phyloP scores from a whole-genome alignment of 352 stramenopile species.

The Pythium periplocum region DNA sequence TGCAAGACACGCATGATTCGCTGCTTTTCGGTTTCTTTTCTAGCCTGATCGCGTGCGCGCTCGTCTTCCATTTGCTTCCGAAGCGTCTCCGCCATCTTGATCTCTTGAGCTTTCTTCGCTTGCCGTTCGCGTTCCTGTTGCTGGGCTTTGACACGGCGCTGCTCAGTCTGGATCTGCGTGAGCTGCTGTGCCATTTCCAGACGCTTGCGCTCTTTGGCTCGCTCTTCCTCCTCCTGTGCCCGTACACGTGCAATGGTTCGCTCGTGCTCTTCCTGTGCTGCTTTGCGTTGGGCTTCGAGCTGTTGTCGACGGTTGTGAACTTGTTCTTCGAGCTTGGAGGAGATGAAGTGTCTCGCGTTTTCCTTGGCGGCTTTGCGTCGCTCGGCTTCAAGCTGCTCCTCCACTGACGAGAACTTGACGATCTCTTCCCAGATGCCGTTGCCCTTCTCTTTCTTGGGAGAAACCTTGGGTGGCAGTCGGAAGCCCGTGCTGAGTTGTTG shows the following conservation, averaged over 20 bases:
- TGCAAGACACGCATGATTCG: conserved; percentile 48
- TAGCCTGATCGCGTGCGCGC: conserved; percentile 31
- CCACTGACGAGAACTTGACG: conserved; percentile 67
- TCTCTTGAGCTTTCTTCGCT: conserved; percentile 48
- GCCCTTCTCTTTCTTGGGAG: conserved; percentile 70
- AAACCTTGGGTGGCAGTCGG: conserved; percentile 45
- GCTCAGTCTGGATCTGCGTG: conserved; percentile 63
- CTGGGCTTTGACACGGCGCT: conserved; percentile 51
- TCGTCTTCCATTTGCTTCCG: conserved; percentile 54
- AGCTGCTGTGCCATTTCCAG: conserved; percentile 53
- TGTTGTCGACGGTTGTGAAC: conserved; percentile 39
- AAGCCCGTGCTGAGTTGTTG: conserved; percentile 72
- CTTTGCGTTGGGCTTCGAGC: conserved; percentile 30
- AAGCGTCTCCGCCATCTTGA: conserved; percentile 40
- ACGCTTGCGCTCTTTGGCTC: conserved; percentile 42
- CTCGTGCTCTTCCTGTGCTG: conserved; percentile 43
- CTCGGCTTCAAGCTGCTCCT: conserved; percentile 57
- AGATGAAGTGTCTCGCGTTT: conserved; percentile 29
- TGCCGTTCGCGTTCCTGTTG: conserved; percentile 43
- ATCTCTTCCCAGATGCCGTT: conserved; percentile 83
- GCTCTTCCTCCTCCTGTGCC: conserved; percentile 52
- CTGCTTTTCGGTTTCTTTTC: conserved; percentile 56
- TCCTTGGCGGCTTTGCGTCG: conserved; percentile 27
- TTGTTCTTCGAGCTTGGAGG: conserved; percentile 42
- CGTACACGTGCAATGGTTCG: conserved; percentile 40